Evolutionary conservation across 1,284 basidiomycete genomes (phyloP), one percentile per base, ranked within the genome.

Genomic region (Moesziomyces sp.): DNA sequence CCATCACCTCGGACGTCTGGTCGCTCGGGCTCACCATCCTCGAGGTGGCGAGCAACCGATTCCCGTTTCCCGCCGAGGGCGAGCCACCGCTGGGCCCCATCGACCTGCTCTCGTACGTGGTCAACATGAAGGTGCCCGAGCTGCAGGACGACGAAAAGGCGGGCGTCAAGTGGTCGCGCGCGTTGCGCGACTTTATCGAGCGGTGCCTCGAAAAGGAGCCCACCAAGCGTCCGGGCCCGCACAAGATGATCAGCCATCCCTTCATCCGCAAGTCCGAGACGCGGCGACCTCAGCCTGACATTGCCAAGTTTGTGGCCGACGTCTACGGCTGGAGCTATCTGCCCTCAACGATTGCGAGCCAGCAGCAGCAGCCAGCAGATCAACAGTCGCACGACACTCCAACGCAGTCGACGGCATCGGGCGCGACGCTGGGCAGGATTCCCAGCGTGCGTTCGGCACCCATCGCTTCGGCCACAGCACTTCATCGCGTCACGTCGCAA

Each of bases 1-100:
- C 92, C 28, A 97, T 97, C 83, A 91, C 92, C 55, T 93, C 94
- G 23, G 95, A 99, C 83, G 94, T 99, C n/a, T 99, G 95, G 95
- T 97, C 95, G 1, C 91, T 93, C 30, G 96, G 95, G 23, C 89
- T 99, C 44, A 92, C 95, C 0, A 88, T 99, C 26, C 88, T 98
- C 68, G 96, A 99, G 85, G 89, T 99, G 23, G 92, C 95, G 1
- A 91, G 93, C 84, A 95, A 97, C 81, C 90, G 92, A 18, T 97
- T 96, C 87, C 97, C 97, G 1, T 98, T 97, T 87, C 93, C 95
- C 1, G 91, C 89, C 48, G 94, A 97, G 70, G 87, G 87, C 19
- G 87, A 88, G 60, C 84, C 85, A 6, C 86, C 87, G 18, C 76
- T 87, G 79, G 91, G 93, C 5, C 91, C 94, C 16, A 95, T 99